Percentiles rank a stretch among this genome's conserved stretches.
Evolutionary conservation across 805 yeast genomes (phyloP).

Genomic region (Candida incommunis): DNA sequence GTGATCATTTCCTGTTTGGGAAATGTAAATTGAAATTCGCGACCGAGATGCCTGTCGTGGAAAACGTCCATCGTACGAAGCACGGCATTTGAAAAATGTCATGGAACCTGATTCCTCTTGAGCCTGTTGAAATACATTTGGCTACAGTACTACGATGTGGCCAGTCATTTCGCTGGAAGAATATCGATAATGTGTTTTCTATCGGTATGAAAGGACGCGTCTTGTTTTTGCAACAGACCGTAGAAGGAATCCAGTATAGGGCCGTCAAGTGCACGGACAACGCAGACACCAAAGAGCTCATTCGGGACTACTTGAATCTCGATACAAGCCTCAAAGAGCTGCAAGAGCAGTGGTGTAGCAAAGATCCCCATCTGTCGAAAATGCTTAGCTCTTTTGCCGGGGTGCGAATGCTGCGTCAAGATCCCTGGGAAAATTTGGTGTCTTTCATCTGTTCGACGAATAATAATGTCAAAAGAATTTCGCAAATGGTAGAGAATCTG

Average conservation of each 20-base stretch:
- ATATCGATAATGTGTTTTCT: slow-evolving; percentile 40
- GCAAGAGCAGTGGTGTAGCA: slow-evolving; percentile 45
- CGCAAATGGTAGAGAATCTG: slow-evolving; percentile 77
- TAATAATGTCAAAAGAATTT: slow-evolving; percentile 85
- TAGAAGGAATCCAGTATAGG: slow-evolving; percentile 36
- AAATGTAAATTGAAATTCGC: too few relatives aligned
- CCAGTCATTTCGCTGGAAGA: slow-evolving; percentile 74
- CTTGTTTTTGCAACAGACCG: slow-evolving; percentile 51
- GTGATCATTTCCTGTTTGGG: too few relatives aligned
- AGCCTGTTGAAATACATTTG: slow-evolving; percentile 36
- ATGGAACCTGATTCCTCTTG: slow-evolving; percentile 15
- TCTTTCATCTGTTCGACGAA: slow-evolving; percentile 93
- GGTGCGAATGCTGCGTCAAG: slow-evolving; percentile 75
- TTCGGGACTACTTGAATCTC: slow-evolving; percentile 60
- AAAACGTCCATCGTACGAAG: too few relatives aligned
- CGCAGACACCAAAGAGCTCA: slow-evolving; percentile 22
- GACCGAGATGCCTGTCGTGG: too few relatives aligned
- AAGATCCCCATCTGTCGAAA: slow-evolving; percentile 36
- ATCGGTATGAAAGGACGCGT: slow-evolving; percentile 41
- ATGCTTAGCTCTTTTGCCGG: slow-evolving; percentile 35
- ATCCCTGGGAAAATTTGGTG: slow-evolving; percentile 90
- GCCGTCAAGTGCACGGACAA: slow-evolving; percentile 21
- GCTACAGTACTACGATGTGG: slow-evolving; percentile 67
- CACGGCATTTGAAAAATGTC: too few relatives aligned
- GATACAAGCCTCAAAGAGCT: slow-evolving; percentile 38